phyloP scores from a whole-genome alignment of 1,139 yeast genomes.

The Suhomyces ambrosiae region DNA sequence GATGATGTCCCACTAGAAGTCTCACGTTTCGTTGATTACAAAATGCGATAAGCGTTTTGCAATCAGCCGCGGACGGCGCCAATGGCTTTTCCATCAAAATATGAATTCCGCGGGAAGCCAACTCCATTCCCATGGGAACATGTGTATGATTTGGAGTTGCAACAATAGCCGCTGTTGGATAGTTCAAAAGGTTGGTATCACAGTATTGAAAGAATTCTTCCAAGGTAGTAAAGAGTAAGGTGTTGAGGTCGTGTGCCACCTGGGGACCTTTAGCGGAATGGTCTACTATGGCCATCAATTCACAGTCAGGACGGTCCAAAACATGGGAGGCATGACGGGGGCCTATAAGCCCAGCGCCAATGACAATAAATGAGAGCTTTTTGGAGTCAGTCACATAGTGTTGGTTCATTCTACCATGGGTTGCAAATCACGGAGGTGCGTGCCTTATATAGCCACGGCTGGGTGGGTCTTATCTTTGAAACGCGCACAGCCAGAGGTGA shows the following conservation, averaged over 20 bases:
- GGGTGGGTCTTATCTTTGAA: conserved; percentile 2
- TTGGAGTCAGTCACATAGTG: conserved; percentile 12
- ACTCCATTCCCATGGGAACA: conserved; percentile 33
- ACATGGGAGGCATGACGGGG: conserved; percentile 29
- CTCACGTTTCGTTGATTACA: conserved; percentile 30
- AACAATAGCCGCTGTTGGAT: conserved; percentile 46
- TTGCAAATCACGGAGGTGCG: background rate
- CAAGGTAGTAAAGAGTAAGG: conserved; percentile 31
- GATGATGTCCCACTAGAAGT: conserved; percentile 46
- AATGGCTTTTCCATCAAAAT: conserved; percentile 46
- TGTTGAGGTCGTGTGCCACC: conserved; percentile 29
- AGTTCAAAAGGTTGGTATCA: conserved; percentile 22
- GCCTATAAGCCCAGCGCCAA: conserved; percentile 30
- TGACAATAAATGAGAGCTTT: conserved; percentile 20
- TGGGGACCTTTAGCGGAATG: conserved; percentile 43
- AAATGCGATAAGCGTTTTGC: conserved; percentile 33
- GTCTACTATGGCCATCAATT: conserved; percentile 40
- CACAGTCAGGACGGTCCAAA: conserved; percentile 27
- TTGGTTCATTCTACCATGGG: conserved; percentile 12
- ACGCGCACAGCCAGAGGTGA: background rate
- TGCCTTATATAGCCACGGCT: background rate
- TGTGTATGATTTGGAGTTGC: conserved; percentile 50
- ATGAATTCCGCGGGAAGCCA: conserved; percentile 40
- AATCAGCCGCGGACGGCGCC: conserved; percentile 40
- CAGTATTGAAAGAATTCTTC: conserved; percentile 32